Evolutionary conservation across 176 grass and related monocot genomes (phyloP).

Genomic region (Cenchrus purpureus): DNA sequence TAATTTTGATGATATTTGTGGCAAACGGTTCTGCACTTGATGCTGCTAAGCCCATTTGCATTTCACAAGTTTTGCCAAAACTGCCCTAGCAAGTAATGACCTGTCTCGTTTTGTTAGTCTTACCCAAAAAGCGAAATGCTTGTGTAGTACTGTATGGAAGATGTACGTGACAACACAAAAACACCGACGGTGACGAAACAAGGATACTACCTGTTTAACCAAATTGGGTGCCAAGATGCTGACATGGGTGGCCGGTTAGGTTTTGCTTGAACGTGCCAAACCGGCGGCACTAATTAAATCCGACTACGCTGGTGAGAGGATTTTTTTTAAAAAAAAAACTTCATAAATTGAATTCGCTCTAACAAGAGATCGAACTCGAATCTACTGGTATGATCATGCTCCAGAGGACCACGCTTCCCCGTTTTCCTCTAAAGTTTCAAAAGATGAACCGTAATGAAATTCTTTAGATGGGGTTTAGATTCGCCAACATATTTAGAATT

Average conservation of each 20-base stretch:
- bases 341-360: too few species aligned
- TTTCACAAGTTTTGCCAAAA: neutral
- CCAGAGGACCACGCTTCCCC: too few species aligned
- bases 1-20: neutral
- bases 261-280: neutral
- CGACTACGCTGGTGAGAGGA: too few species aligned
- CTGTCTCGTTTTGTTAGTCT: neutral
- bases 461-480: too few species aligned
- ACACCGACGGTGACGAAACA: neutral
- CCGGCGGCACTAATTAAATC: too few species aligned
- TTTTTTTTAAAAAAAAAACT: too few species aligned
- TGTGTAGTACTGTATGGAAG: neutral
- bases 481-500: too few species aligned
- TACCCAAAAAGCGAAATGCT: neutral
- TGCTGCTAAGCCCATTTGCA: neutral
- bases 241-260: neutral
- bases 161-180: neutral
- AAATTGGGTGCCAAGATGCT: neutral
- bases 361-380: too few species aligned
- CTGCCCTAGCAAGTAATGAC: neutral
- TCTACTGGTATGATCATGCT: too few species aligned
- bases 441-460: too few species aligned
- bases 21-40: neutral
- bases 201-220: neutral
- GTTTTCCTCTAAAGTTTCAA: too few species aligned